phyloP scores from a whole-genome alignment of 2,329 filamentous ascomycete genomes.

The Trichoderma endophyticum region DNA sequence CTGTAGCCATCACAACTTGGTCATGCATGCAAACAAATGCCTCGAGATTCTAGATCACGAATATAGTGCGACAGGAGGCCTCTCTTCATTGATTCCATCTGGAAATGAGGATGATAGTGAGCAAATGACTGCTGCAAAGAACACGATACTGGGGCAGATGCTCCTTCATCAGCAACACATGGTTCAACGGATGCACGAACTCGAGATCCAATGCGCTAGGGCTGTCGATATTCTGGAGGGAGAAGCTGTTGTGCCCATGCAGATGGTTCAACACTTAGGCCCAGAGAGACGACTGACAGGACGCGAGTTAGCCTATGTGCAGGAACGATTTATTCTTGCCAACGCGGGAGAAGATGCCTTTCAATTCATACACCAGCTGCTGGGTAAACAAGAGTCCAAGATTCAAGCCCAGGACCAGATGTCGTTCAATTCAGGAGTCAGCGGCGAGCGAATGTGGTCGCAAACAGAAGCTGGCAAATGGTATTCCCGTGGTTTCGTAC shows the following conservation, averaged over 20 bases:
- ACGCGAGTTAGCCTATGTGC: conserved; percentile 51
- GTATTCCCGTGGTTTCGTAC: conserved; percentile 44
- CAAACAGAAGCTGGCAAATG: conserved; percentile 29
- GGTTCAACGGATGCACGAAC: conserved; percentile 53
- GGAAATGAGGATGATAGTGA: conserved; percentile 33
- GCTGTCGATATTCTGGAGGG: conserved; percentile 48
- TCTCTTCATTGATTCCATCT: conserved; percentile 53
- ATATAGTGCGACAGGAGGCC: conserved; percentile 52
- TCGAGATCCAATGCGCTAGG: conserved; percentile 53
- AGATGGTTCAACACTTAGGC: conserved; percentile 52
- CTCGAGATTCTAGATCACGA: conserved; percentile 60
- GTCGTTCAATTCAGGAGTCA: conserved; percentile 38
- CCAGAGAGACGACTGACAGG: conserved; percentile 48
- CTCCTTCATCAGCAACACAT: conserved; percentile 54
- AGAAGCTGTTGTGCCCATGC: conserved; percentile 49
- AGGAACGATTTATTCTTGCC: conserved; percentile 54
- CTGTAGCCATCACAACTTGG: conserved; percentile 46
- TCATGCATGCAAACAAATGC: conserved; percentile 57
- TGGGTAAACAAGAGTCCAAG: conserved; percentile 47
- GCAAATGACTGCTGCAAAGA: conserved; percentile 44
- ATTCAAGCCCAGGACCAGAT: conserved; percentile 34
- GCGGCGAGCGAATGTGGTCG: conserved; percentile 39
- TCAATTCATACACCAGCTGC: conserved; percentile 42
- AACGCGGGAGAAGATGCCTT: conserved; percentile 54
- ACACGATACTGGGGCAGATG: conserved; percentile 56